A percentile compares a stretch with the other conserved stretches of the same genome.
Evolutionary conservation across 495 filamentous ascomycete species (phyloP).

Genomic region (Articulospora tetracladia): DNA sequence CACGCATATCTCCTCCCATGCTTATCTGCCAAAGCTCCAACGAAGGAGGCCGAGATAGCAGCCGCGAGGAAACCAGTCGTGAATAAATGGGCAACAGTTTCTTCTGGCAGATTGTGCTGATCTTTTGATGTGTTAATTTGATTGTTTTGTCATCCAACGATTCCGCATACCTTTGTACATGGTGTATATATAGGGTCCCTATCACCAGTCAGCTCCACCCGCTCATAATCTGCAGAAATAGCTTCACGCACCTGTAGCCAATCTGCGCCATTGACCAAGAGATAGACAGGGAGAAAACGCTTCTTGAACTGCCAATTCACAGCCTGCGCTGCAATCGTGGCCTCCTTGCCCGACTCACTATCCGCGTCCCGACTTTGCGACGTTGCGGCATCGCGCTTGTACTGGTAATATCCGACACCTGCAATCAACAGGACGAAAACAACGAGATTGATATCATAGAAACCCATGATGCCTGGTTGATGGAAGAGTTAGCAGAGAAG

Average conservation of each 20-base stretch:
- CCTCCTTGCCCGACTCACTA: not conserved
- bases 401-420: constrained; percentile 17
- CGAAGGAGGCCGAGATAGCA: constrained; percentile 42
- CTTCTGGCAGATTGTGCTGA: constrained; percentile 42
- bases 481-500: not conserved
- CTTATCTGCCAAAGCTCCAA: constrained; percentile 45
- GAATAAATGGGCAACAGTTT: constrained; percentile 44
- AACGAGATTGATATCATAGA: constrained; percentile 24
- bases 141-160: not conserved
- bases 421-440: constrained; percentile 18
- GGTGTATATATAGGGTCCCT: constrained; percentile 50
- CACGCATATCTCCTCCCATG: constrained; percentile 45
- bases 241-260: constrained; percentile 43
- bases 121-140: constrained; percentile 22
- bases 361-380: not conserved
- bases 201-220: constrained; percentile 10
- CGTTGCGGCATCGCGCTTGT: constrained; percentile 2
- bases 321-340: constrained; percentile 7
- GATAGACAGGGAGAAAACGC: constrained; percentile 40
- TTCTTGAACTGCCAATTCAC: constrained; percentile 31
- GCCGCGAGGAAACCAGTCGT: constrained; percentile 47
- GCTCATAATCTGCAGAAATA: not conserved
- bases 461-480: constrained; percentile 13
- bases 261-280: constrained; percentile 46
- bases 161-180: constrained; percentile 36